phyloP scores from a whole-genome alignment of 2,329 filamentous ascomycete genomes.

The Aspergillus oerlinghausenensis region DNA sequence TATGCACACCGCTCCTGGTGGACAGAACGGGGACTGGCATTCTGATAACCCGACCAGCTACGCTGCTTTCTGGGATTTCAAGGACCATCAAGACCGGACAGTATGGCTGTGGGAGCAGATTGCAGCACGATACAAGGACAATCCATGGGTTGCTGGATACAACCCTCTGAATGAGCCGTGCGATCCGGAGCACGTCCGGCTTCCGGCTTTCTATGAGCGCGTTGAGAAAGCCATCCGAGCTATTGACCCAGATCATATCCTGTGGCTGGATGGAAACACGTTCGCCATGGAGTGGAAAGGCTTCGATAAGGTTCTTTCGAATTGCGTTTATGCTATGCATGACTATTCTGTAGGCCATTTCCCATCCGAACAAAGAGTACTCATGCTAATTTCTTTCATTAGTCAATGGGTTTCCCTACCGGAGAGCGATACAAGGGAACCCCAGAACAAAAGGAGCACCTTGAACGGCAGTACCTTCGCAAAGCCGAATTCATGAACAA shows the following conservation, averaged over 20 bases:
- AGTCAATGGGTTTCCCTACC: slow-evolving; percentile 41
- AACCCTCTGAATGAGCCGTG: slow-evolving; percentile 51
- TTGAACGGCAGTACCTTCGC: slow-evolving; percentile 42
- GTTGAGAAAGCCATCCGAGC: slow-evolving; percentile 45
- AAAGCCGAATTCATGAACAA: slow-evolving; percentile 47
- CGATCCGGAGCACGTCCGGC: slow-evolving; percentile 44
- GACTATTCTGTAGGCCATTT: slow-evolving; percentile 34
- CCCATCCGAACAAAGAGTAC: not conserved
- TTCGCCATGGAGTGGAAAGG: slow-evolving; percentile 44
- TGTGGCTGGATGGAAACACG: slow-evolving; percentile 44
- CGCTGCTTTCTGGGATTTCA: slow-evolving; percentile 49
- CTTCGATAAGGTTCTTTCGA: slow-evolving; percentile 42
- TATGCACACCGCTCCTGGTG: slow-evolving; percentile 47
- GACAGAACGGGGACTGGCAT: slow-evolving; percentile 51
- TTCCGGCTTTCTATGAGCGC: slow-evolving; percentile 45
- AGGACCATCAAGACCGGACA: slow-evolving; percentile 48
- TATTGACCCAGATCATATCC: slow-evolving; percentile 45
- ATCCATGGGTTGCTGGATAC: slow-evolving; percentile 49
- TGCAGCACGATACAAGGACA: slow-evolving; percentile 41
- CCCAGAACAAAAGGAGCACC: slow-evolving; percentile 35
- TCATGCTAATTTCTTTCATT: not conserved
- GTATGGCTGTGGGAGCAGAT: slow-evolving; percentile 49
- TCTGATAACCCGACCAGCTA: slow-evolving; percentile 44
- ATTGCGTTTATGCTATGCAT: slow-evolving; percentile 44
- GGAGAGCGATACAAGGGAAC: slow-evolving; percentile 40